phyloP scores from a whole-genome alignment of 2,329 filamentous ascomycete species.

The Mycosphaerella sp. region DNA sequence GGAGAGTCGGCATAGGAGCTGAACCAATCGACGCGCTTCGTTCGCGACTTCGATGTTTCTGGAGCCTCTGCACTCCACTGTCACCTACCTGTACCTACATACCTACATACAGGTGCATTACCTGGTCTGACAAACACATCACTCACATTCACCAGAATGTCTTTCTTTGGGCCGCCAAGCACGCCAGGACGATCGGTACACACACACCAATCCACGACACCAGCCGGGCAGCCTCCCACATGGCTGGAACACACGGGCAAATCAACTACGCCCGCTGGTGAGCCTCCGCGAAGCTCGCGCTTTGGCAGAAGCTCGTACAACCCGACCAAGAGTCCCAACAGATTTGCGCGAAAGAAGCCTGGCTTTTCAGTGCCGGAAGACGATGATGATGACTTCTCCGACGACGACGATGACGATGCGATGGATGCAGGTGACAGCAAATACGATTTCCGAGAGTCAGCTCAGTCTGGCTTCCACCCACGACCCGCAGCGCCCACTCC shows the following conservation, averaged over 20 bases:
- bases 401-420: conserved; percentile 28
- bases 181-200: conserved; percentile 26
- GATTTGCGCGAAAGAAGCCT: conserved; percentile 25
- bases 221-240: conserved; percentile 32
- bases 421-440: conserved; percentile 35
- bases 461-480: neutral
- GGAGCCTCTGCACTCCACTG: neutral
- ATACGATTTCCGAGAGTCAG: conserved; percentile 15
- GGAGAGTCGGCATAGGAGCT: too few species aligned
- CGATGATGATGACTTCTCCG: conserved; percentile 24
- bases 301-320: conserved; percentile 32
- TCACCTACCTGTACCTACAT: too few species aligned
- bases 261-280: conserved; percentile 34
- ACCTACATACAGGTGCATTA: neutral
- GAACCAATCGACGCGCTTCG: neutral
- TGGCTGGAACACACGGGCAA: conserved; percentile 24
- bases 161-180: conserved; percentile 20
- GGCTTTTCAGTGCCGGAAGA: conserved; percentile 33
- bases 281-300: conserved; percentile 30
- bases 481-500: conserved; percentile 15
- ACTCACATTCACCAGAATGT: conserved; percentile 8
- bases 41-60: conserved; percentile 3
- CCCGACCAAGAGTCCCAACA: conserved; percentile 22
- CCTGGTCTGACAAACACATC: neutral
- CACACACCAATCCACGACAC: conserved; percentile 34